These are phyloP conservation scores for Claviceps quebecensis DNA, from an alignment of 2,329 filamentous ascomycete genomes.

Conservation along the genomic window DNA sequence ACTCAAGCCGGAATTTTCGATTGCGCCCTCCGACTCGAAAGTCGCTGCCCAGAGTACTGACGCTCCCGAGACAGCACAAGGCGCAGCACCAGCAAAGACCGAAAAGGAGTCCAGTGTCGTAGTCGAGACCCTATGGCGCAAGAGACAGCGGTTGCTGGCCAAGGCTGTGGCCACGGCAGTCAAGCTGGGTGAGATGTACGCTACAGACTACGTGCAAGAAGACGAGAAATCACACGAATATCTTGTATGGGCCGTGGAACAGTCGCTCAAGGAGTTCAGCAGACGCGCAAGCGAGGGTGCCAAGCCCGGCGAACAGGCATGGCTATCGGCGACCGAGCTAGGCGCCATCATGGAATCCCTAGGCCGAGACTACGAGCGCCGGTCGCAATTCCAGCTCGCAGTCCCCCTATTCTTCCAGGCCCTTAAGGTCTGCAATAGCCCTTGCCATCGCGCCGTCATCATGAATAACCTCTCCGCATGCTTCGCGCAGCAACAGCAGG, in stretches of 20 bases:
- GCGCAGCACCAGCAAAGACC: slow-evolving; percentile 5
- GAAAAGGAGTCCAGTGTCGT: neutral
- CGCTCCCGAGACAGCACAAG: slow-evolving; percentile 5
- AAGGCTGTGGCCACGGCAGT: slow-evolving; percentile 64
- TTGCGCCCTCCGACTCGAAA: slow-evolving; percentile 2
- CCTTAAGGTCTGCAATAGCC: slow-evolving; percentile 48
- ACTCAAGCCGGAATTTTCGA: slow-evolving; percentile 11
- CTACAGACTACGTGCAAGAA: slow-evolving; percentile 60
- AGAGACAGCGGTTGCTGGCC: slow-evolving; percentile 53
- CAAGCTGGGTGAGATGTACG: slow-evolving; percentile 76
- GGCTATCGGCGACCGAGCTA: slow-evolving; percentile 57
- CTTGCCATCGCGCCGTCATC: slow-evolving; percentile 68
- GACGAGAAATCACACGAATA: slow-evolving; percentile 56
- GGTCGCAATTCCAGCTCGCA: slow-evolving; percentile 64
- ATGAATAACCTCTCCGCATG: slow-evolving; percentile 75
- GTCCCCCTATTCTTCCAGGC: slow-evolving; percentile 80
- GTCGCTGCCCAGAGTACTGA: neutral
- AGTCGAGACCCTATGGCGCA: slow-evolving; percentile 38
- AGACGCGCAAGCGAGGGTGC: slow-evolving; percentile 53
- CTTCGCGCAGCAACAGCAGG: slow-evolving; percentile 46
- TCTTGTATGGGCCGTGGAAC: slow-evolving; percentile 71
- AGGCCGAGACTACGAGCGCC: slow-evolving; percentile 60
- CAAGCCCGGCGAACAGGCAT: slow-evolving; percentile 55
- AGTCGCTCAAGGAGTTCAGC: slow-evolving; percentile 58
- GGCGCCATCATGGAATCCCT: slow-evolving; percentile 65